Conservation (phyloP, 352 stramenopile genomes). For the Pythium myriotylum region DNA sequence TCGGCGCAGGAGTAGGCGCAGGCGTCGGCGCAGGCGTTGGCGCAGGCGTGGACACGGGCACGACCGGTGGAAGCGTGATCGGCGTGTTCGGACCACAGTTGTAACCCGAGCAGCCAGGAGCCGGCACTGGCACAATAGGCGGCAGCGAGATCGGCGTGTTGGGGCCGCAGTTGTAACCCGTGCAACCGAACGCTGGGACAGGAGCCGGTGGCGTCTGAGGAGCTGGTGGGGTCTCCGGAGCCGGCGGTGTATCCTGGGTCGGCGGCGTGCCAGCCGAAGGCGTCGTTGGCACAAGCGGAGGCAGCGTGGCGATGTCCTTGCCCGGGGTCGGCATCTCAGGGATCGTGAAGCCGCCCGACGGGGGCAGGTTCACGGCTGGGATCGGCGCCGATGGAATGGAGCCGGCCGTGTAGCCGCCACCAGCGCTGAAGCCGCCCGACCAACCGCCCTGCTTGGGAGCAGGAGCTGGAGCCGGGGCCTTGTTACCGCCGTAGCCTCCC, state of each 20-base stretch:
- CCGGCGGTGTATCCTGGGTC: background rate
- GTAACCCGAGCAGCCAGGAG: conserved; percentile 1
- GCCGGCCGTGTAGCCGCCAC: conserved; percentile 8
- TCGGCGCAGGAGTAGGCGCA: background rate
- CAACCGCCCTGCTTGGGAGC: background rate
- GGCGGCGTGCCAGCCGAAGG: background rate
- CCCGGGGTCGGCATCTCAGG: conserved; percentile 2
- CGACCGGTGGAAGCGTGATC: conserved; percentile 8
- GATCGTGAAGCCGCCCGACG: background rate
- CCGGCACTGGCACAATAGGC: background rate
- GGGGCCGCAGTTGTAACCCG: background rate
- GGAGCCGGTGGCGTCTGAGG: background rate
- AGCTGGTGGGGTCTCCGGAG: background rate
- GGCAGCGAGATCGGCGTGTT: conserved; percentile 2
- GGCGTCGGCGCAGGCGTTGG: conserved; percentile 1
- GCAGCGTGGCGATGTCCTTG: conserved; percentile 2
- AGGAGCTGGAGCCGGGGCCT: background rate
- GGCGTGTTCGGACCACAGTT: conserved; percentile 8
- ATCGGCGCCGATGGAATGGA: background rate
- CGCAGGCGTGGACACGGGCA: background rate
- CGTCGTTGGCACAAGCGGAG: no score
- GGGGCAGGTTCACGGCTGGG: background rate
- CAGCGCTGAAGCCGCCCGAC: conserved; percentile 9
- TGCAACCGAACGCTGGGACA: background rate
- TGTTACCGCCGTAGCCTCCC: background rate